These are phyloP conservation scores for Phaeomoniella chlamydospora DNA, from an alignment of 2,329 filamentous ascomycete species.

Conservation along the genomic window DNA sequence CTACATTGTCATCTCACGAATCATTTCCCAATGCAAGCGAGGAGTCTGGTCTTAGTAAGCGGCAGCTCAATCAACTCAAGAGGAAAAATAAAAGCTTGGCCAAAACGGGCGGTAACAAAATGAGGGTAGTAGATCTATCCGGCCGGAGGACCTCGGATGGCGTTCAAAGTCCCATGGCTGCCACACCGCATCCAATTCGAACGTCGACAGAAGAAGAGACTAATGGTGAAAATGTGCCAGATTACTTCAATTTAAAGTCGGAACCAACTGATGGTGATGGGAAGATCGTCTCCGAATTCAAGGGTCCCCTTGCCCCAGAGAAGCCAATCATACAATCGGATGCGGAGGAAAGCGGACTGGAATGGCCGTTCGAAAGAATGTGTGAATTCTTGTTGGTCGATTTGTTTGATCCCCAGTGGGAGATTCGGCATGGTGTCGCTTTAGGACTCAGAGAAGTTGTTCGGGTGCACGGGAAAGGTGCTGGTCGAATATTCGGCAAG, in stretches of 20 bases:
- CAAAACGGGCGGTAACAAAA: conserved; percentile 78
- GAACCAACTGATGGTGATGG: conserved; percentile 71
- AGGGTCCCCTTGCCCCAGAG: conserved; percentile 65
- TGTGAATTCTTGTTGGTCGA: conserved; percentile 91
- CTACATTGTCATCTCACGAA: conserved; percentile 30
- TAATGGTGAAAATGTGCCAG: conserved; percentile 50
- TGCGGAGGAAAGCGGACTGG: conserved; percentile 58
- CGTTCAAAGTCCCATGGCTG: conserved; percentile 45
- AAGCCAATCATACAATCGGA: conserved; percentile 77
- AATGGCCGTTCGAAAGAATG: conserved; percentile 89
- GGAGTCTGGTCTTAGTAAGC: conserved; percentile 66
- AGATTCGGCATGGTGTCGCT: conserved; percentile 87
- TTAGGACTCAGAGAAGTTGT: conserved; percentile 89
- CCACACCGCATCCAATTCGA: conserved; percentile 43
- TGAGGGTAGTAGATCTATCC: conserved; percentile 78
- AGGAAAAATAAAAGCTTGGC: conserved; percentile 84
- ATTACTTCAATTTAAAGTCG: conserved; percentile 85
- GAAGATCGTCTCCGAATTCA: conserved; percentile 91
- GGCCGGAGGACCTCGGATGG: conserved; percentile 48
- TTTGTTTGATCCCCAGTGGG: conserved; percentile 86
- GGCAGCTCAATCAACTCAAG: conserved; percentile 88
- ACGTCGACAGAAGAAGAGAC: conserved; percentile 42
- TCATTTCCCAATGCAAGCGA: conserved; percentile 38
- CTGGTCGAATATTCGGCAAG: conserved; percentile 62
- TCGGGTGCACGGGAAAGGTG: conserved; percentile 78